Conservation (phyloP, 139 green algal genomes). For the Chlamydomonas incerta region DNA sequence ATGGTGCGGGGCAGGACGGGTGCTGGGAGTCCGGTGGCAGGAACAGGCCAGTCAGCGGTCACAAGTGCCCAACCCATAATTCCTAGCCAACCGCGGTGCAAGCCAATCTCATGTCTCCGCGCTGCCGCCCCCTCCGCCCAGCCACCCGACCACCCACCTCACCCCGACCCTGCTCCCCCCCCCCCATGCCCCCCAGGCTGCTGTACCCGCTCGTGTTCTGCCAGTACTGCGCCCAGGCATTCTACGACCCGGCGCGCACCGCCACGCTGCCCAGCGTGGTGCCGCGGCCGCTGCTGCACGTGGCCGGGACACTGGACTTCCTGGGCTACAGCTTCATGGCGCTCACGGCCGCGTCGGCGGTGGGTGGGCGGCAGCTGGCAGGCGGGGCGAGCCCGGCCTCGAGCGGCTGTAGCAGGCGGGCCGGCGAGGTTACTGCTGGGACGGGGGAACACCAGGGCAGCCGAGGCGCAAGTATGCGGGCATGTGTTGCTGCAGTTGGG, state of each 20-base stretch:
- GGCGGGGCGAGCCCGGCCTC: too few species aligned
- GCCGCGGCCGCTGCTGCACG: background rate
- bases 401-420: too few species aligned
- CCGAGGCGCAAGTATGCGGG: too few species aligned
- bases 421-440: too few species aligned
- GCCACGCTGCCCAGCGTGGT: constrained; percentile 11
- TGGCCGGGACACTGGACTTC: constrained; percentile 10
- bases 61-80: too few species aligned
- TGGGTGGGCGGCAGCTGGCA: background rate
- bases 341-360: background rate
- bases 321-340: constrained; percentile 12
- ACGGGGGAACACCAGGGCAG: too few species aligned
- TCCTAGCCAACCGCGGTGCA: too few species aligned
- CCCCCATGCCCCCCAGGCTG: background rate
- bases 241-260: constrained; percentile 25
- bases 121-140: background rate
- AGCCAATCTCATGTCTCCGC: background rate
- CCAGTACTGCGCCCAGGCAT: constrained; percentile 34
- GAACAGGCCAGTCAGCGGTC: too few species aligned
- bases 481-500: too few species aligned
- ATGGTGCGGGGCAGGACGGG: too few species aligned
- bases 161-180: background rate
- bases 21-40: too few species aligned
- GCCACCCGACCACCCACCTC: background rate
- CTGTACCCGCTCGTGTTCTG: constrained; percentile 33